A percentile compares a stretch with the other conserved stretches of the same genome.
Evolutionary conservation across 345 rosid genomes (phyloP).

Genomic region (Aethionema arabicum): DNA sequence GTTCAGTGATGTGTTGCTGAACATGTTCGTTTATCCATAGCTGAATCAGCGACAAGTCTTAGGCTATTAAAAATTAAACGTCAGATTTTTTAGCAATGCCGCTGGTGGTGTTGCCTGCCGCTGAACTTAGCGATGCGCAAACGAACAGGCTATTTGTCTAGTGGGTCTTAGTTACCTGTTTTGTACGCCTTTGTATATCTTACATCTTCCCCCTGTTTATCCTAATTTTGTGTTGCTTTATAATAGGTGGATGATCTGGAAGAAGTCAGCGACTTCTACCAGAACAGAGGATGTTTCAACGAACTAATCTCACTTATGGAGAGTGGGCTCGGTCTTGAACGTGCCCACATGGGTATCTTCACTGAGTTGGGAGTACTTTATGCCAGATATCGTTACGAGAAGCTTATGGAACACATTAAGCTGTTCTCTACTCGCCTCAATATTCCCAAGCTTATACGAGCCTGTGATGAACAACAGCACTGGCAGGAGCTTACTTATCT

Average conservation of each 20-base stretch:
- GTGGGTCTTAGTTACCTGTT: neutral
- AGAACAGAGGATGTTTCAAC: conserved; percentile 97
- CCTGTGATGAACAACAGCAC: conserved; percentile 99
- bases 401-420: conserved; percentile 99
- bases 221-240: conserved; percentile 18
- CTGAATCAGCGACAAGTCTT: neutral
- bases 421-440: conserved; percentile 97
- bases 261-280: conserved; percentile 96
- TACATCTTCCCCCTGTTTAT: neutral
- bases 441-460: conserved; percentile 95
- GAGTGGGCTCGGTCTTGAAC: conserved; percentile 96
- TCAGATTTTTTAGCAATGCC: too few relatives aligned
- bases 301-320: conserved; percentile 99
- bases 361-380: conserved; percentile 97
- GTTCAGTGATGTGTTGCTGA: too few relatives aligned
- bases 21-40: too few relatives aligned
- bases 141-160: neutral
- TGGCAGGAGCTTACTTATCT: conserved; percentile 96
- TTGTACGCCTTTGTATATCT: conserved; percentile 18
- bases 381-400: conserved; percentile 96
- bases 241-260: conserved; percentile 94
- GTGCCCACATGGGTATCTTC: conserved; percentile 99
- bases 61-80: too few relatives aligned
- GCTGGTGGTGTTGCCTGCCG: too few relatives aligned
- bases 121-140: too few relatives aligned